Conservation (phyloP, 352 stramenopile species). For the Globisporangium cystogenes region DNA sequence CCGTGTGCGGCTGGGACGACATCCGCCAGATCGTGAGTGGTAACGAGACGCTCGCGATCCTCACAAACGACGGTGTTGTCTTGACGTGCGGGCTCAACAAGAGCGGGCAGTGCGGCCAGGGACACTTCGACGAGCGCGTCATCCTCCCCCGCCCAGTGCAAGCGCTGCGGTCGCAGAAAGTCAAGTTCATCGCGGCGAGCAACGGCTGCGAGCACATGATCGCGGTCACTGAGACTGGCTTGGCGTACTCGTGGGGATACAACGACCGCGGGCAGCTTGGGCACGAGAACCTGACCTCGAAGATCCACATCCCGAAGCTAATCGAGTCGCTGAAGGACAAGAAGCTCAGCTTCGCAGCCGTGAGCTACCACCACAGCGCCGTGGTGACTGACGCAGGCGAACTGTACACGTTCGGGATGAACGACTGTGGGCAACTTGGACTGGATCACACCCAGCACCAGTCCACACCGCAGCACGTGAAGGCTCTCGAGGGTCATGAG, state of each 20-base stretch:
- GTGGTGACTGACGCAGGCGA: slow-evolving; percentile 68
- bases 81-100: slow-evolving; percentile 86
- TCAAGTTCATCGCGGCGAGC: slow-evolving; percentile 81
- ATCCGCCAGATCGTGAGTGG: slow-evolving; percentile 80
- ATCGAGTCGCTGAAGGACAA: slow-evolving; percentile 84
- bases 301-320: slow-evolving; percentile 79
- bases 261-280: slow-evolving; percentile 85
- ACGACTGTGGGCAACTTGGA: slow-evolving; percentile 83
- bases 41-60: slow-evolving; percentile 75
- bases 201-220: slow-evolving; percentile 90
- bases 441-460: slow-evolving; percentile 79
- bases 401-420: slow-evolving; percentile 88
- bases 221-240: slow-evolving; percentile 67
- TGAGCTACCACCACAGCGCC: slow-evolving; percentile 85
- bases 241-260: slow-evolving; percentile 86
- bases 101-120: slow-evolving; percentile 83
- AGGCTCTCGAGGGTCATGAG: slow-evolving; percentile 61
- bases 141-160: slow-evolving; percentile 80
- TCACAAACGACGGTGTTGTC: slow-evolving; percentile 79
- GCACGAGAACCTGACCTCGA: slow-evolving; percentile 80
- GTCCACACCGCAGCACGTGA: slow-evolving; percentile 68
- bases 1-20: slow-evolving; percentile 78
- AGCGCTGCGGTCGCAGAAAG: slow-evolving; percentile 63
- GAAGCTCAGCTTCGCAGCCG: slow-evolving; percentile 69
- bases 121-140: slow-evolving; percentile 83